Percentiles rank a stretch among this genome's conserved stretches.
Conservation (phyloP, 2,329 filamentous ascomycete genomes). For the Aspergillus sp. region DNA sequence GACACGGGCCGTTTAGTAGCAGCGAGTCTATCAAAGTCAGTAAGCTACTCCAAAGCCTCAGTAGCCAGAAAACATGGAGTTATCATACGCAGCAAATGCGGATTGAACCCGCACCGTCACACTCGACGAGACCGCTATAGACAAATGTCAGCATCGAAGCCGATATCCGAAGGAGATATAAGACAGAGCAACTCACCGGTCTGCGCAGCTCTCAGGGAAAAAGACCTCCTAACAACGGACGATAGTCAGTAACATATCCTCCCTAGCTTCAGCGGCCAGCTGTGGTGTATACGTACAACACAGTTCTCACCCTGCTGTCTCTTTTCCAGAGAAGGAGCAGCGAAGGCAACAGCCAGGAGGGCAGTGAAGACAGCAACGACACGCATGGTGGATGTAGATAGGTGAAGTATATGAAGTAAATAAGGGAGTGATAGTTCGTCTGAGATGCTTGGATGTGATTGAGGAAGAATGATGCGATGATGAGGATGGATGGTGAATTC, state of each 20-base stretch:
- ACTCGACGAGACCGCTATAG: slow-evolving; percentile 11
- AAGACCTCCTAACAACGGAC: slow-evolving; percentile 6
- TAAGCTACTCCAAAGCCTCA: neutral
- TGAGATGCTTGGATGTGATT: neutral
- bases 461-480: neutral
- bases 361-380: slow-evolving; percentile 12
- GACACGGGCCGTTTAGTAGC: neutral
- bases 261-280: neutral
- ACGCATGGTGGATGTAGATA: slow-evolving; percentile 10
- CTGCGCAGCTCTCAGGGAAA: slow-evolving; percentile 7
- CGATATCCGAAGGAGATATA: too few species aligned
- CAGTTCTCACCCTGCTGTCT: slow-evolving; percentile 21
- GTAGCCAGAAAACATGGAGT: neutral
- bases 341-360: slow-evolving; percentile 16
- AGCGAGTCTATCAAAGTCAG: neutral
- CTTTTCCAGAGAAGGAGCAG: slow-evolving; percentile 15
- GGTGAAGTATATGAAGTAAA: slow-evolving; percentile 60
- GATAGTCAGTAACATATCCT: neutral
- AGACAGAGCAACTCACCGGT: slow-evolving; percentile 6
- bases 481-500: neutral
- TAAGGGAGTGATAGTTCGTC: slow-evolving; percentile 37
- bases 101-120: slow-evolving; percentile 12
- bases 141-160: slow-evolving; percentile 4
- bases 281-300: neutral
- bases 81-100: slow-evolving; percentile 18